Conservation (phyloP, 2,329 filamentous ascomycete genomes). For the Talaromyces marneffei region DNA sequence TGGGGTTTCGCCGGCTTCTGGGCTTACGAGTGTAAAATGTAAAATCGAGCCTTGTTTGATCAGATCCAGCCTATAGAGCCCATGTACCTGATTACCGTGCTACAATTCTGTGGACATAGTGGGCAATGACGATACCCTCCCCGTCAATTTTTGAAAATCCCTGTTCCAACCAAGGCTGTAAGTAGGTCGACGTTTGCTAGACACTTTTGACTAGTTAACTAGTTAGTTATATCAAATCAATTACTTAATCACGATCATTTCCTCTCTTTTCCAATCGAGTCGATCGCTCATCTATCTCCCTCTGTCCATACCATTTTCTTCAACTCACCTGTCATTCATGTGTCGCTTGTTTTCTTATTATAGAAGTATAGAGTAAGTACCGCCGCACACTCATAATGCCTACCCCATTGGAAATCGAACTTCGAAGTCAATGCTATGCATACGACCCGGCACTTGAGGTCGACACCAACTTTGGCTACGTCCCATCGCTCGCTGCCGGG, state of each 20-base stretch:
- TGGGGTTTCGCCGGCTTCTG: background rate
- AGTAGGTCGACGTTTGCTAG: background rate
- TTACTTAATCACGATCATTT: background rate
- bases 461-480: constrained; percentile 36
- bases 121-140: background rate
- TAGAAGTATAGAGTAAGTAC: background rate
- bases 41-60: background rate
- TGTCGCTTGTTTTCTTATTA: background rate
- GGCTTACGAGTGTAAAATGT: background rate
- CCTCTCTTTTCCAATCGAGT: background rate
- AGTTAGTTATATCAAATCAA: background rate
- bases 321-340: background rate
- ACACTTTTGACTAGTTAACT: background rate
- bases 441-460: constrained; percentile 15
- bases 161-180: background rate
- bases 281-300: background rate
- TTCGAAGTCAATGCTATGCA: background rate
- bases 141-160: background rate
- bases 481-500: constrained; percentile 42
- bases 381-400: background rate
- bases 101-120: background rate
- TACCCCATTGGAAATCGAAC: background rate
- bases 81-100: background rate
- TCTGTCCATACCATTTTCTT: background rate
- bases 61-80: background rate